These are phyloP conservation scores for Metschnikowia shivogae DNA, from an alignment of 805 yeast species.

Conservation along the genomic window DNA sequence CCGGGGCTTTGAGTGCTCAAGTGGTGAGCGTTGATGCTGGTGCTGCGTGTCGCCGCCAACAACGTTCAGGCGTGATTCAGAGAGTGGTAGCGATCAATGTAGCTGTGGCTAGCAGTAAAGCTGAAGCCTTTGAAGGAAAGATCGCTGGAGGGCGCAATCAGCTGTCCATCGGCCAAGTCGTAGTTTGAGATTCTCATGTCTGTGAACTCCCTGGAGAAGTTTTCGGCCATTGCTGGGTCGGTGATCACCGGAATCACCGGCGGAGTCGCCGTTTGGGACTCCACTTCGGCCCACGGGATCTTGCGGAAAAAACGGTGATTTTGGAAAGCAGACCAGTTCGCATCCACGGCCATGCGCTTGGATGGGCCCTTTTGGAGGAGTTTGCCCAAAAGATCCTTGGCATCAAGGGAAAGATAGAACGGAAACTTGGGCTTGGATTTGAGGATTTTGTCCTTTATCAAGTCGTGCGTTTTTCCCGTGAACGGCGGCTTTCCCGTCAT, in stretches of 20 bases:
- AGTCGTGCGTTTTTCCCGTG: slow-evolving; percentile 39
- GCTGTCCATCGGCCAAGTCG: slow-evolving; percentile 14
- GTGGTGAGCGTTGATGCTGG: too few species aligned
- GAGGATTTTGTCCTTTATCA: slow-evolving; percentile 37
- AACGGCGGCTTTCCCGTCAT: slow-evolving; percentile 44
- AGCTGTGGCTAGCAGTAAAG: slow-evolving; percentile 39
- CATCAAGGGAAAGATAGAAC: slow-evolving; percentile 38
- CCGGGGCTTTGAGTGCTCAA: too few species aligned
- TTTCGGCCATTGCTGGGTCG: slow-evolving; percentile 43
- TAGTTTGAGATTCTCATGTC: slow-evolving; percentile 26
- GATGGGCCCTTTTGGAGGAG: slow-evolving; percentile 34
- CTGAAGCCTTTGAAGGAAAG: slow-evolving; percentile 41
- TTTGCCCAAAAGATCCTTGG: slow-evolving; percentile 38
- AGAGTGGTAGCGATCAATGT: slow-evolving; percentile 24
- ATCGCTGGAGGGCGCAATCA: slow-evolving; percentile 2
- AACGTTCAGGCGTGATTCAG: too few species aligned
- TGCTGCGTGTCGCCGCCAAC: neutral
- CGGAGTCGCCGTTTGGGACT: slow-evolving; percentile 25
- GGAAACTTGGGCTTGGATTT: slow-evolving; percentile 36
- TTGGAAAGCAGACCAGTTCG: slow-evolving; percentile 29
- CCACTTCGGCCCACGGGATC: slow-evolving; percentile 35
- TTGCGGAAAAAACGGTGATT: slow-evolving; percentile 38
- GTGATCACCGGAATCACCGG: slow-evolving; percentile 43
- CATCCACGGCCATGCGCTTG: slow-evolving; percentile 36
- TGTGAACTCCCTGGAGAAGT: slow-evolving; percentile 42